A percentile compares a stretch with the other conserved stretches of the same genome.
Evolutionary conservation across 768 basidiomycete species (phyloP).

Genomic region (Suillus fuscotomentosus): DNA sequence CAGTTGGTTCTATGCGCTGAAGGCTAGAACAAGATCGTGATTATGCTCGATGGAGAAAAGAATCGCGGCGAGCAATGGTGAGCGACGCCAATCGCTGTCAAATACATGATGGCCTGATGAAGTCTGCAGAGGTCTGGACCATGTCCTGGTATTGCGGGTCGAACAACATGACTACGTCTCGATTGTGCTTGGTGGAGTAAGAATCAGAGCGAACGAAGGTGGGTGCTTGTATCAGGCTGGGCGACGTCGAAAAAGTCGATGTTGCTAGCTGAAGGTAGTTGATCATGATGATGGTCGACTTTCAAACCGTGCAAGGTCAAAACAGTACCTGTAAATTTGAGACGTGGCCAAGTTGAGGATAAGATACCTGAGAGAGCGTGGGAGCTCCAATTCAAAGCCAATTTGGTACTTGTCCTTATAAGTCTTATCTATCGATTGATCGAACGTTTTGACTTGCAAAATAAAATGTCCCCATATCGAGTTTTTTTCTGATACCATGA

Average conservation of each 20-base stretch:
- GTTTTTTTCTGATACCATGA: background rate
- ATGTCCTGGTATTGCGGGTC: background rate
- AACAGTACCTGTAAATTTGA: no score
- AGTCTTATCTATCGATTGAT: background rate
- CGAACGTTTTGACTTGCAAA: background rate
- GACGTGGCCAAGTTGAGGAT: no score
- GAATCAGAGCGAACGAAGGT: background rate
- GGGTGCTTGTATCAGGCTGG: background rate
- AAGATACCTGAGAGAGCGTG: no score
- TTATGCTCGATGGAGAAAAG: background rate
- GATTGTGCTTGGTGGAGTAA: background rate
- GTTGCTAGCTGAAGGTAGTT: no score
- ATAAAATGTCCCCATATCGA: no score
- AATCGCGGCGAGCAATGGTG: background rate
- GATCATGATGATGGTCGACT: no score
- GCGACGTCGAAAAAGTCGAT: background rate
- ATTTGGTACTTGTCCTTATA: background rate
- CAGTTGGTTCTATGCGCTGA: background rate
- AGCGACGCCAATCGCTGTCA: background rate
- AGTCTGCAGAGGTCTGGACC: background rate
- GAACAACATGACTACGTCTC: background rate
- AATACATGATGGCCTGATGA: background rate
- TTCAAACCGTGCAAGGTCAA: no score
- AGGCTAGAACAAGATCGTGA: background rate
- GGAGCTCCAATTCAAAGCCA: no score